Base-by-base conservation (phyloP, 108 stramenopile species). In the Nitzschia inconspicua region DNA sequence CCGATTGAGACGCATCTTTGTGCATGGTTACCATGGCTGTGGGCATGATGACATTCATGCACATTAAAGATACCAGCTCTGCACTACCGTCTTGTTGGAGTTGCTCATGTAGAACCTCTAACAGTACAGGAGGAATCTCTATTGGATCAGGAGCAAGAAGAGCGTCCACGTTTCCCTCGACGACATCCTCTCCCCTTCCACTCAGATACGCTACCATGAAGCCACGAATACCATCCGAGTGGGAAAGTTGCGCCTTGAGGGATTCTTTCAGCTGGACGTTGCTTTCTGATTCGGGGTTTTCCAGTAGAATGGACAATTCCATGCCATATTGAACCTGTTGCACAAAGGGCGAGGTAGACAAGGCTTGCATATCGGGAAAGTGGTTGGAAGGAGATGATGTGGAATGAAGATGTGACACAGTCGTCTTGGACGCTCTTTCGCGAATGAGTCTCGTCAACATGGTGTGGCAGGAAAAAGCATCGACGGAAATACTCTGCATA, bases 21-120 rank as follows among this genome's bases (percentile, higher is more conserved):
- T 88, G 86, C 53, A 88, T 79, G 14, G 76, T 74, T 5, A 64
- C 55, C 86, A 84, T 88, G 25, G 81, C 86, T 4, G 83, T 84
- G 2, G 87, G 87, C 87, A 85, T 88, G 51, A 88, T 68, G 3
- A 85, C 79, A 66, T 88, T 88, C 87, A 83, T 85, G 39, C 82
- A 87, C 9, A 77, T 63, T 16, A 84, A 43, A 29, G 83, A 73
- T 22, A 83, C 70, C 57, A 88, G 50, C n/a, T 80, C 71, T 22
- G 72, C 48, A 13, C 7, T 10, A 14, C 24, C 20, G 14, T 39
- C 23, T 25, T 19, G 42, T 76, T 51, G 19, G 2, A 35, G 28
- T 43, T 43, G 14, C 19, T 28, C 47, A 78, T 62, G 44, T 13
- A 65, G 3, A 6, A 79, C 83, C 55, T 73, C 57, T 13, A 39